Percentiles rank a stretch among this genome's conserved stretches.
These are phyloP conservation scores for Neurospora hispaniola DNA, from an alignment of 495 filamentous ascomycete genomes.

Conservation along the genomic window DNA sequence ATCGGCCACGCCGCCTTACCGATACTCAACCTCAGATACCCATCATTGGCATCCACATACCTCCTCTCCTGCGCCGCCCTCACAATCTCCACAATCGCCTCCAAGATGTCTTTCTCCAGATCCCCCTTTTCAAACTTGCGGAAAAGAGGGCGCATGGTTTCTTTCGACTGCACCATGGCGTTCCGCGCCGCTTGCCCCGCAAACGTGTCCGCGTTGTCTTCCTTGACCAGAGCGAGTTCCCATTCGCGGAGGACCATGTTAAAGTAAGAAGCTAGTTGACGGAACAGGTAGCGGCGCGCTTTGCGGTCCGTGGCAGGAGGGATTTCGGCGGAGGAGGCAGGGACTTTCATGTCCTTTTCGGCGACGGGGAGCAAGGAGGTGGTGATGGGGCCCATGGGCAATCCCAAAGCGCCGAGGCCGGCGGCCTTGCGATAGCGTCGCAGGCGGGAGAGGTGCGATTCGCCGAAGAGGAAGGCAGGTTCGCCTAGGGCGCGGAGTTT, in stretches of 20 bases:
- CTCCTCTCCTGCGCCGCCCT: conserved; percentile 74
- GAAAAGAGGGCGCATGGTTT: conserved; percentile 87
- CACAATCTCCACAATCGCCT: conserved; percentile 88
- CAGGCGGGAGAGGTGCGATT: conserved; percentile 58
- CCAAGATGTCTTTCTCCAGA: conserved; percentile 65
- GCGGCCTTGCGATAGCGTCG: conserved; percentile 46
- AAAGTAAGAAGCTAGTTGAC: conserved; percentile 88
- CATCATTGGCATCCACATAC: conserved; percentile 96
- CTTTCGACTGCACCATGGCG: conserved; percentile 69
- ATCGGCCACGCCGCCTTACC: conserved; percentile 99
- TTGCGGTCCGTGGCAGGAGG: conserved; percentile 44
- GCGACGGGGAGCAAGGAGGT: conserved; percentile 66
- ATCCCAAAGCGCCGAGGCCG: conserved; percentile 36
- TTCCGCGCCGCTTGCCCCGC: conserved; percentile 65
- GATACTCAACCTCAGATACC: conserved; percentile 84
- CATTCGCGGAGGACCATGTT: conserved; percentile 85
- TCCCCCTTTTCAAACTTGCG: conserved; percentile 73
- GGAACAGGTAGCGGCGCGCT: conserved; percentile 56
- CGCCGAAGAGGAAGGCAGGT: conserved; percentile 71
- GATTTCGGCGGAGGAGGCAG: conserved; percentile 42
- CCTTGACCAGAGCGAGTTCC: conserved; percentile 63
- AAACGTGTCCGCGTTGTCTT: conserved; percentile 60
- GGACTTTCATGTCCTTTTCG: conserved; percentile 80
- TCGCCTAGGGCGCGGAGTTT: conserved; percentile 63
- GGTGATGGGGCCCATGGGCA: conserved; percentile 44